phyloP scores from a whole-genome alignment of 2,329 filamentous ascomycete genomes.

The Zalaria sp. region DNA sequence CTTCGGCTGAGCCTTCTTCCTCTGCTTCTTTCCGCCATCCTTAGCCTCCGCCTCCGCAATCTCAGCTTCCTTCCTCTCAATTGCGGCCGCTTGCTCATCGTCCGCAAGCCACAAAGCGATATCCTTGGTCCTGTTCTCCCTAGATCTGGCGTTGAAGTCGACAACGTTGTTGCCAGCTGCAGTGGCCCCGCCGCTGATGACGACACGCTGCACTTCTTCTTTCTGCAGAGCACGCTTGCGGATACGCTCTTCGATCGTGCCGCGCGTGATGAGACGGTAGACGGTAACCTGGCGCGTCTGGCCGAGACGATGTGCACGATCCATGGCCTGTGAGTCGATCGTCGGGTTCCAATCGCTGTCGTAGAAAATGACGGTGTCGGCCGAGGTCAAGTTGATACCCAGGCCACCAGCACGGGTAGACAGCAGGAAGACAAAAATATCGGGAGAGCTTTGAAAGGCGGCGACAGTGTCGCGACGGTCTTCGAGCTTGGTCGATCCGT shows the following conservation, averaged over 20 bases:
- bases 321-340: conserved; percentile 98
- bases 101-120: conserved; percentile 98
- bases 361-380: conserved; percentile 99
- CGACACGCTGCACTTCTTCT: conserved; percentile 94
- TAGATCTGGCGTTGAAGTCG: conserved; percentile 86
- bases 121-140: conserved; percentile 91
- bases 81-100: conserved; percentile 86
- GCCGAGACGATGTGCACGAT: conserved; percentile 91
- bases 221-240: conserved; percentile 94
- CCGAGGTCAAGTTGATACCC: conserved; percentile 91
- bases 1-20: conserved; percentile 32
- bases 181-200: conserved; percentile 74
- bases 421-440: conserved; percentile 93
- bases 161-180: conserved; percentile 47
- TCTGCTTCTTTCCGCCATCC: conserved; percentile 35
- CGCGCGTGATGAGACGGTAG: conserved; percentile 90
- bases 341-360: conserved; percentile 99
- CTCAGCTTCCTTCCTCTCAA: conserved; percentile 86
- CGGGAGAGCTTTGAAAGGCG: conserved; percentile 86
- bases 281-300: conserved; percentile 94
- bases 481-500: conserved; percentile 93
- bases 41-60: conserved; percentile 51
- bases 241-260: conserved; percentile 96
- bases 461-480: conserved; percentile 91
- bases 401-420: conserved; percentile 94